A percentile compares a stretch with the other conserved stretches of the same genome.
Evolutionary conservation across 495 filamentous ascomycete species (phyloP).

Genomic region (Aspergillus indologenus): DNA sequence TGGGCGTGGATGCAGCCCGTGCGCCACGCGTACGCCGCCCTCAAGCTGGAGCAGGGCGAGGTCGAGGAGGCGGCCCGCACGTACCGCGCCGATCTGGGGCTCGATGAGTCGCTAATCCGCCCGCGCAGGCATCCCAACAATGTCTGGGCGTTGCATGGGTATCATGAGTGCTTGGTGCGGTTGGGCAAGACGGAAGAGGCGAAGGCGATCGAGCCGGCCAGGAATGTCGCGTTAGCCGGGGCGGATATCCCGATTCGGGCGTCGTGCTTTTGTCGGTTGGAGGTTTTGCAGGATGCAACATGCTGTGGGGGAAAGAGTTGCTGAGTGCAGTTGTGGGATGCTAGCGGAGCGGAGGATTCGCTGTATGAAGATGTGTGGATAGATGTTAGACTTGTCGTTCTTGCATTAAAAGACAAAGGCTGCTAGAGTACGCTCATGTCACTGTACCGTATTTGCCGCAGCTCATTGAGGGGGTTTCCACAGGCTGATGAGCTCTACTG

Average conservation of each 20-base stretch:
- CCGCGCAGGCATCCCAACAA: slow-evolving; percentile 62
- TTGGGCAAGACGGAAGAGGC: slow-evolving; percentile 51
- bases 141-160: slow-evolving; percentile 66
- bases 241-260: slow-evolving; percentile 59
- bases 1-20: slow-evolving; percentile 72
- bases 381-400: too few species aligned
- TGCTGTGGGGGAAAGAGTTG: too few species aligned
- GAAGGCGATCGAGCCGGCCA: slow-evolving; percentile 41
- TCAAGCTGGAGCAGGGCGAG: slow-evolving; percentile 58
- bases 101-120: slow-evolving; percentile 51
- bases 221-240: slow-evolving; percentile 47
- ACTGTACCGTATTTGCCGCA: too few species aligned
- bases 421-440: too few species aligned
- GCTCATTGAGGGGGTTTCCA: too few species aligned
- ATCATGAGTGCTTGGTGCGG: slow-evolving; percentile 58
- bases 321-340: too few species aligned
- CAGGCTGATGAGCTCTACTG: too few species aligned
- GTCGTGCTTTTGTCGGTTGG: slow-evolving; percentile 60
- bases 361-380: too few species aligned
- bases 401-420: too few species aligned
- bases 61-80: slow-evolving; percentile 52
- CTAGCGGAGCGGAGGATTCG: too few species aligned
- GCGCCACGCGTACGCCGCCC: slow-evolving; percentile 61
- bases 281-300: background rate
- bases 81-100: slow-evolving; percentile 61